Conservation (phyloP, 305 asterid species). For the Fraxinus floribunda region DNA sequence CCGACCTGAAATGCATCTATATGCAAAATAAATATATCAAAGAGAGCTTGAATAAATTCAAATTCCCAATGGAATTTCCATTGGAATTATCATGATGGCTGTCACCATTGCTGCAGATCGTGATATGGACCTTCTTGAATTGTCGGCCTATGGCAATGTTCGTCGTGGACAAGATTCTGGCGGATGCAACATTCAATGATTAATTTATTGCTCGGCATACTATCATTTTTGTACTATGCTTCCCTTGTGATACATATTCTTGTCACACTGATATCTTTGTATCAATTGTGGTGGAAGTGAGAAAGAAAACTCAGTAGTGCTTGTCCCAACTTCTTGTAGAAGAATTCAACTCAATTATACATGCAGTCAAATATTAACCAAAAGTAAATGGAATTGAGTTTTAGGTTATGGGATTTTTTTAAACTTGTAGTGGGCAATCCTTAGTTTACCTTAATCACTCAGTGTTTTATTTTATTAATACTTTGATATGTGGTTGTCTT, state of each 20-base stretch:
- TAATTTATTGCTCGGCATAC: neutral
- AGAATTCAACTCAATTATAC: neutral
- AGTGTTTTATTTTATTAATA: neutral
- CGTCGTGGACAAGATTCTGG: constrained; percentile 75
- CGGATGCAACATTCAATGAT: constrained; percentile 76
- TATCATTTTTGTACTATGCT: neutral
- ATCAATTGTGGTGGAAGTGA: neutral
- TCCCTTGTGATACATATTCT: constrained; percentile 2
- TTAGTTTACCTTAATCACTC: constrained; percentile 12
- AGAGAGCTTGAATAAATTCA: neutral
- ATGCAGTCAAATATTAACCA: neutral
- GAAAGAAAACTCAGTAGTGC: neutral
- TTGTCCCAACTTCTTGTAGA: neutral
- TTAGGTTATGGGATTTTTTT: neutral
- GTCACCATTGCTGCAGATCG: constrained; percentile 53
- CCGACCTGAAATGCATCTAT: neutral
- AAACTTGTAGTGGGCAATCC: constrained; percentile 10
- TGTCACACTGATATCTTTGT: neutral
- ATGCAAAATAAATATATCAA: neutral
- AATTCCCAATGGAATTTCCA: neutral
- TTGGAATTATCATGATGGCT: neutral
- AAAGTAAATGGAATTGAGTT: constrained; percentile 7
- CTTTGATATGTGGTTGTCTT: constrained; percentile 11
- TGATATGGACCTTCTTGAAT: constrained; percentile 93
- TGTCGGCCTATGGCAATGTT: constrained; percentile 85